Conservation (phyloP, 345 rosid species). For the Euphorbia lathyris region DNA sequence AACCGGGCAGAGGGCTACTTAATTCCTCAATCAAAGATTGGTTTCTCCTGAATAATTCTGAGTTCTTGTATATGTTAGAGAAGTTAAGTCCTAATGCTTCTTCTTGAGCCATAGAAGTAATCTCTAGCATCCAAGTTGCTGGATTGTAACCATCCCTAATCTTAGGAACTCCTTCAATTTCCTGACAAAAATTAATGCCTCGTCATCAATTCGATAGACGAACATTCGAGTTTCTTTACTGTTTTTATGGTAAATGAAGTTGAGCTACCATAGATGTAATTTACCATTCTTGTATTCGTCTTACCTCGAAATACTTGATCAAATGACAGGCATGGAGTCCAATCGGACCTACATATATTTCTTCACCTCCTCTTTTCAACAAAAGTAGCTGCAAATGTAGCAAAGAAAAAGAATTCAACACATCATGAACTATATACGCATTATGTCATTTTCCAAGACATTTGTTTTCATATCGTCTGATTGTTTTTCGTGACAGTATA, state of each 20-base stretch:
- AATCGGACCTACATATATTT: conserved; percentile 52
- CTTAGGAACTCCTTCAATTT: conserved; percentile 31
- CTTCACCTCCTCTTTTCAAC: conserved; percentile 52
- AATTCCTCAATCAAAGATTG: not conserved
- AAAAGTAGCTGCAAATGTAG: conserved; percentile 32
- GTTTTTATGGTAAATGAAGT: too few relatives aligned
- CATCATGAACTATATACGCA: not conserved
- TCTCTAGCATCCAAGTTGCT: not conserved
- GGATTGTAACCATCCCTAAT: conserved; percentile 5
- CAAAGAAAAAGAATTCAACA: not conserved
- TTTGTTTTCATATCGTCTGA: too few relatives aligned
- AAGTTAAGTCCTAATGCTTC: not conserved
- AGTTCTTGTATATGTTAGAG: not conserved
- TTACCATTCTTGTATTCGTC: conserved; percentile 13
- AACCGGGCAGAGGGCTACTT: conserved; percentile 35
- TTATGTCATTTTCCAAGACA: too few relatives aligned
- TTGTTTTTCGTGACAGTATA: too few relatives aligned
- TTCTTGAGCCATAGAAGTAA: not conserved
- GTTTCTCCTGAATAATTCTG: conserved; percentile 9
- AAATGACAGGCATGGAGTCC: conserved; percentile 48
- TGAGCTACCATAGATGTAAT: too few relatives aligned
- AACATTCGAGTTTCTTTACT: not conserved
- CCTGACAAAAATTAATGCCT: conserved; percentile 21
- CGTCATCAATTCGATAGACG: not conserved
- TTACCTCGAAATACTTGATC: conserved; percentile 59